These are phyloP conservation scores for Vitis rupestris DNA, from an alignment of 164 flowering plant genomes.

Conservation along the genomic window DNA sequence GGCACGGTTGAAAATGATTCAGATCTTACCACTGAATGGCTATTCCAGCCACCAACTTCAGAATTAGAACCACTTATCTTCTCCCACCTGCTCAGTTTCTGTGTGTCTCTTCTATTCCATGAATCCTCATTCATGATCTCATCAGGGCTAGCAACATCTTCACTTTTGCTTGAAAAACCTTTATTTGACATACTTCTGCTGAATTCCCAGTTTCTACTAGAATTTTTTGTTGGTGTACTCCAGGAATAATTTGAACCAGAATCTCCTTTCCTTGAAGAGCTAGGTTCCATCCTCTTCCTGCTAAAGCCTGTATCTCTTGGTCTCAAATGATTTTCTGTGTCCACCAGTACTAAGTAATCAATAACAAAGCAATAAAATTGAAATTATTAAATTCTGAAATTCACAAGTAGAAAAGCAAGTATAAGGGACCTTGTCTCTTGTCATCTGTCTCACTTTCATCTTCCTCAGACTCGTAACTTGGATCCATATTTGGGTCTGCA, in stretches of 20 bases:
- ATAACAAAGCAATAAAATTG: not conserved
- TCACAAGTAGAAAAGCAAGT: not conserved
- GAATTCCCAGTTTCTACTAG: constrained; percentile 40
- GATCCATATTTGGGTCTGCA: constrained; percentile 94
- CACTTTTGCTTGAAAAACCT: constrained; percentile 35
- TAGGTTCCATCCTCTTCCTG: constrained; percentile 51
- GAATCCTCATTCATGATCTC: constrained; percentile 39
- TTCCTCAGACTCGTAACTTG: constrained; percentile 82
- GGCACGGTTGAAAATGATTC: constrained; percentile 28
- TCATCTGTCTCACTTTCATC: constrained; percentile 59
- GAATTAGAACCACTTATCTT: constrained; percentile 24
- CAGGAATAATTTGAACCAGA: constrained; percentile 45
- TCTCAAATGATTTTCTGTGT: constrained; percentile 48
- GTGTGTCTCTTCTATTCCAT: constrained; percentile 49
- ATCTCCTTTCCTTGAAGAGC: constrained; percentile 56
- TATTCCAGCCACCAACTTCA: constrained; percentile 28
- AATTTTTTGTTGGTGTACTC: constrained; percentile 41
- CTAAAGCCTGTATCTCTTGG: constrained; percentile 49
- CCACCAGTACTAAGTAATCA: constrained; percentile 11
- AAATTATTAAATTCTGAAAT: constrained; percentile 6
- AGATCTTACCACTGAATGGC: constrained; percentile 22
- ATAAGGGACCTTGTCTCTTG: constrained; percentile 51
- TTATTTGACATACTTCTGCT: constrained; percentile 44
- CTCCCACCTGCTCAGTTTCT: constrained; percentile 37
- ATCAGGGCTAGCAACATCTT: constrained; percentile 24